These are phyloP conservation scores for Citrus reticulata DNA, from an alignment of 345 rosid species.

Conservation along the genomic window DNA sequence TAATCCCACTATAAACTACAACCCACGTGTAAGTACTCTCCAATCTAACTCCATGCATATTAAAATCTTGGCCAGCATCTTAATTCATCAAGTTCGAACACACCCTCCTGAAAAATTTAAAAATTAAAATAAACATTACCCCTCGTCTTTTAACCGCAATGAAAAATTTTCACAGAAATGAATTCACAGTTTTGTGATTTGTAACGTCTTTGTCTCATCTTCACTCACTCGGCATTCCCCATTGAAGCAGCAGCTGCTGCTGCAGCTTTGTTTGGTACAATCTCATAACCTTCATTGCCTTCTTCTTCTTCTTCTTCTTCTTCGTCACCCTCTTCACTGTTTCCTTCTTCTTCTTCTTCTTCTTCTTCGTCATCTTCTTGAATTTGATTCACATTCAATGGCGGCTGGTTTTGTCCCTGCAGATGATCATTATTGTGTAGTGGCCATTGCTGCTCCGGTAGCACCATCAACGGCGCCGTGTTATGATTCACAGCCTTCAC, in stretches of 20 bases:
- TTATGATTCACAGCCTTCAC: slow-evolving; percentile 15
- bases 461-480: slow-evolving; percentile 38
- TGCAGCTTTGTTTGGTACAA: slow-evolving; percentile 47
- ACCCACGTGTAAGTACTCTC: slow-evolving; percentile 20
- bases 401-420: slow-evolving; percentile 11
- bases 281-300: slow-evolving; percentile 50
- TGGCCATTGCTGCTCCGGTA: slow-evolving; percentile 55
- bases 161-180: slow-evolving; percentile 1
- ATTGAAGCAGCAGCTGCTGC: slow-evolving; percentile 24
- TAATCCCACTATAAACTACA: slow-evolving; percentile 23
- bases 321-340: slow-evolving; percentile 20
- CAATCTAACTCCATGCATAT: background rate
- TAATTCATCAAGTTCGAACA: background rate
- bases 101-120: background rate
- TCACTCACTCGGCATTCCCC: slow-evolving; percentile 12
- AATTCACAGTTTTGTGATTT: background rate
- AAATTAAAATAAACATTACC: background rate
- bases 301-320: slow-evolving; percentile 31
- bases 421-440: background rate
- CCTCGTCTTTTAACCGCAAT: background rate
- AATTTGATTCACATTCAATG: background rate
- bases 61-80: background rate
- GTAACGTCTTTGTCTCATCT: slow-evolving; percentile 11
- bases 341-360: slow-evolving; percentile 7
- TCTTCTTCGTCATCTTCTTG: slow-evolving; percentile 20